These are phyloP conservation scores for Lotmaria passim DNA, from an alignment of 208 protist genomes.

Conservation along the genomic window DNA sequence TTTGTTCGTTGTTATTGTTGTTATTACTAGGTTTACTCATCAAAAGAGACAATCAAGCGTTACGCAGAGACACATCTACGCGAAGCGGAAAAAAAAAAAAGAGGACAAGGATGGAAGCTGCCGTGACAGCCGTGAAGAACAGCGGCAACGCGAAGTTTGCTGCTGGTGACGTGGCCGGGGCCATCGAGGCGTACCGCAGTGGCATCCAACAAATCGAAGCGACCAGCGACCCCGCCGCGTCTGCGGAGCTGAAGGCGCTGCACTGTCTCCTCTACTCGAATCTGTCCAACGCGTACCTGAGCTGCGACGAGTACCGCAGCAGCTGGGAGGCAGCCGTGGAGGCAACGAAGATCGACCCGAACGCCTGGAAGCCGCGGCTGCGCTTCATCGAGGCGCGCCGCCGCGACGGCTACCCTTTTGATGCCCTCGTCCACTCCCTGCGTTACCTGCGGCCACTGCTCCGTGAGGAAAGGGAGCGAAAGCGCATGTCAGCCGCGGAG, in stretches of 20 bases:
- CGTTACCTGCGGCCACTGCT: constrained; percentile 67
- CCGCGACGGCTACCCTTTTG: constrained; percentile 67
- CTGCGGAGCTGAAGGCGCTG: constrained; percentile 17
- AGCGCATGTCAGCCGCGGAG: constrained; percentile 32
- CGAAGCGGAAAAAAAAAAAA: neutral
- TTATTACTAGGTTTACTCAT: no score
- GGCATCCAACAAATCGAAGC: constrained; percentile 36
- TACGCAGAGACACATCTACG: neutral
- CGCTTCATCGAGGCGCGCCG: constrained; percentile 71
- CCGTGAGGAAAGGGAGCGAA: constrained; percentile 27
- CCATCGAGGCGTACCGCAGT: constrained; percentile 43
- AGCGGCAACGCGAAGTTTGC: constrained; percentile 62
- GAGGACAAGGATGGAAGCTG: constrained; percentile 42
- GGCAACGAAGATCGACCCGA: constrained; percentile 46
- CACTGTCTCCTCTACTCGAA: constrained; percentile 73
- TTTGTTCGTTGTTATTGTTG: no score
- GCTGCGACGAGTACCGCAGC: constrained; percentile 26
- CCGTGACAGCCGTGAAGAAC: constrained; percentile 49
- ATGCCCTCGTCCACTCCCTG: constrained; percentile 73
- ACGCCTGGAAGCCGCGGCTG: constrained; percentile 64
- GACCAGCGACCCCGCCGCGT: neutral
- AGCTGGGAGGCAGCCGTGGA: constrained; percentile 51
- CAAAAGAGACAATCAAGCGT: no score
- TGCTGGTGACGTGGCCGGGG: constrained; percentile 37
- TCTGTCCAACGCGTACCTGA: constrained; percentile 64